phyloP scores from a whole-genome alignment of 371 early-diverging fungal genomes.

The Mortierella sp. region DNA sequence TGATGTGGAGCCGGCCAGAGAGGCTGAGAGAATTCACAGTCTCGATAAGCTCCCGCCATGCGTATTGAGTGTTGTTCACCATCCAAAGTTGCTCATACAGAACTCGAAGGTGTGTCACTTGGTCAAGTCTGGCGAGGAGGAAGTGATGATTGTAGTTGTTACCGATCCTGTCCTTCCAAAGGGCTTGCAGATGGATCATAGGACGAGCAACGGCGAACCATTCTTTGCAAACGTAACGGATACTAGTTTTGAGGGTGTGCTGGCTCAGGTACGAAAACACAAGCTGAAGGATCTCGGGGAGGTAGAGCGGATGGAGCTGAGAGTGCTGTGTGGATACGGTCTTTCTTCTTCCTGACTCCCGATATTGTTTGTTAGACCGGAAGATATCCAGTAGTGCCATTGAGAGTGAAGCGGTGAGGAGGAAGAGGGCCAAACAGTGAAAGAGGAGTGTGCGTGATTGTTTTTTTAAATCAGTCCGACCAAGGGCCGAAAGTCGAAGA shows the following conservation, averaged over 20 bases:
- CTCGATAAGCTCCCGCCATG: constrained; percentile 6
- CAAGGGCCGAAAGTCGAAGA: too few species aligned
- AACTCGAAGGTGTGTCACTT: constrained; percentile 3
- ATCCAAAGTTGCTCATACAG: constrained; percentile 7
- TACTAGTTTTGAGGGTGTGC: not conserved
- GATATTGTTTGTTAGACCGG: too few species aligned
- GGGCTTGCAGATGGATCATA: constrained; percentile 1
- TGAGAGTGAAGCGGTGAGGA: too few species aligned
- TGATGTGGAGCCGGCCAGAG: constrained; percentile 1
- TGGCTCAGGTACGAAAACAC: constrained; percentile 15
- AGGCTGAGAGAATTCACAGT: not conserved
- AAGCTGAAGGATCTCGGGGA: constrained; percentile 13
- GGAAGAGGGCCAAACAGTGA: too few species aligned
- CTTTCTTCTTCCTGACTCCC: too few species aligned
- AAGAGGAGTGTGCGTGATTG: too few species aligned
- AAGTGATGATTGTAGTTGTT: constrained; percentile 2
- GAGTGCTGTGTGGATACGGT: too few species aligned
- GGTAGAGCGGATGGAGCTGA: not conserved
- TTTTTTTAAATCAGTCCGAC: too few species aligned
- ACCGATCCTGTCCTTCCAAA: constrained; percentile 8
- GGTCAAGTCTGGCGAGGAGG: constrained; percentile 3
- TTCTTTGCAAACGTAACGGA: constrained; percentile 11
- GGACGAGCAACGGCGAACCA: constrained; percentile 9
- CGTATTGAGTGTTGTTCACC: constrained; percentile 2
- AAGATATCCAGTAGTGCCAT: too few species aligned